These are phyloP conservation scores for Leishmania major DNA, from an alignment of 208 protist genomes.

Conservation along the genomic window DNA sequence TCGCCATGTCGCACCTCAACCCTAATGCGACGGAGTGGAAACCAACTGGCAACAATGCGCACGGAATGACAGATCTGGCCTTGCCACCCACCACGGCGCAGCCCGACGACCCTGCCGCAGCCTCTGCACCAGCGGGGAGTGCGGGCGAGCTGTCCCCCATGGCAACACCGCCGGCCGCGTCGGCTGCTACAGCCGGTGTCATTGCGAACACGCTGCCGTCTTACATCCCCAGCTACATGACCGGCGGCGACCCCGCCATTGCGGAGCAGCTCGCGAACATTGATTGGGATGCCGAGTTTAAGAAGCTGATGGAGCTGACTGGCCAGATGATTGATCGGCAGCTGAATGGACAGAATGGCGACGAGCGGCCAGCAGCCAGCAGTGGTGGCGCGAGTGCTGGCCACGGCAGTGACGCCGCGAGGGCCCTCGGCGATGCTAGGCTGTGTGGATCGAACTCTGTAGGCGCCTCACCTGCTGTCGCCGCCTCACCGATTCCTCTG, in stretches of 20 bases:
- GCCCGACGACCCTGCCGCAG: slow-evolving; percentile 7
- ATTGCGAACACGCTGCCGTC: slow-evolving; percentile 7
- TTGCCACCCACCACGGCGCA: slow-evolving; percentile 50
- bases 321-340: slow-evolving; percentile 68
- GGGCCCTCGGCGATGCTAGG: neutral
- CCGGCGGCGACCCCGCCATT: slow-evolving; percentile 23
- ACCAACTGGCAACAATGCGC: slow-evolving; percentile 42
- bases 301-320: slow-evolving; percentile 75
- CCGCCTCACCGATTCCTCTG: slow-evolving; percentile 28
- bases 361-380: slow-evolving; percentile 17
- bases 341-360: slow-evolving; percentile 44
- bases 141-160: neutral
- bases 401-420: neutral
- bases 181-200: neutral
- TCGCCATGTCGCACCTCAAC: slow-evolving; percentile 59
- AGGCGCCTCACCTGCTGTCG: slow-evolving; percentile 1
- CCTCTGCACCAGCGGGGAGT: neutral
- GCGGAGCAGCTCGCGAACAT: slow-evolving; percentile 31
- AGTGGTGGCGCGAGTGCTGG: slow-evolving; percentile 1
- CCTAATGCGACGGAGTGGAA: slow-evolving; percentile 82
- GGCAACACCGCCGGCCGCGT: slow-evolving; percentile 3
- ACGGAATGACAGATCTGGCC: slow-evolving; percentile 41
- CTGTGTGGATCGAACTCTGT: neutral
- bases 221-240: slow-evolving; percentile 42
- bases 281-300: slow-evolving; percentile 78